Evolutionary conservation across 2,329 filamentous ascomycete genomes (phyloP), one percentile per base, ranked within the genome.

Genomic region (Pseudogymnoascus destructans): DNA sequence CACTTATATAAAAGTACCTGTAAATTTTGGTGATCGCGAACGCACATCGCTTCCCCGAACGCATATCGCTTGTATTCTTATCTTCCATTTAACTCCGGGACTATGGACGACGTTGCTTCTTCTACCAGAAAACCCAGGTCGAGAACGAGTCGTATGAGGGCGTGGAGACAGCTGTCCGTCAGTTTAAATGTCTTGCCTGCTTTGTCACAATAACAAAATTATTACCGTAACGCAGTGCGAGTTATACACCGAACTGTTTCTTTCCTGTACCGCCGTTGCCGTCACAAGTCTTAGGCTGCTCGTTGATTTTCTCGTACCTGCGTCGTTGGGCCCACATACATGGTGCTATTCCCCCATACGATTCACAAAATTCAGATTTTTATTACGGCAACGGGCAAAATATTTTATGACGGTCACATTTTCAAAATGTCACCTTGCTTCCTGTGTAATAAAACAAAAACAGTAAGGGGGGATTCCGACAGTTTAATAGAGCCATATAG

Each of bases 261-360:
- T 52, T 52, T 52, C 15, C 46, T 19, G 21, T 30, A 11, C 46
- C 46, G 46, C 46, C 46, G 46, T 52, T 30, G 15, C 46, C 46
- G 46, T 52, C 32, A 10, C 10, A 32, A 52, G 46, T 52, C 25
- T 52, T 25, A 52, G 2, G 46, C 25, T 32, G 25, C 25, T 52
- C 25, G 15, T 52, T 30, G 25, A 52, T 30, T 52, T 52, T 30
- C 46, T 32, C 46, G 46, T 52, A 52, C 46, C 46, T 52, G 46
- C 46, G 25, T 52, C 25, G 46, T 52, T 30, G 32, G 46, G 46
- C 46, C 46, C 46, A 52, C 46, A 52, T 52, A 52, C 46, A 52
- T 52, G 46, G 46, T 52, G 46, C 46, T 30, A 19, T 52, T 52
- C 15, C n/a, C 9, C 9, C 46, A 10, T n/a, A 30, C 23, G 9